These are phyloP conservation scores for Tylopilus sp. DNA, from an alignment of 1,284 basidiomycete genomes.

Conservation along the genomic window DNA sequence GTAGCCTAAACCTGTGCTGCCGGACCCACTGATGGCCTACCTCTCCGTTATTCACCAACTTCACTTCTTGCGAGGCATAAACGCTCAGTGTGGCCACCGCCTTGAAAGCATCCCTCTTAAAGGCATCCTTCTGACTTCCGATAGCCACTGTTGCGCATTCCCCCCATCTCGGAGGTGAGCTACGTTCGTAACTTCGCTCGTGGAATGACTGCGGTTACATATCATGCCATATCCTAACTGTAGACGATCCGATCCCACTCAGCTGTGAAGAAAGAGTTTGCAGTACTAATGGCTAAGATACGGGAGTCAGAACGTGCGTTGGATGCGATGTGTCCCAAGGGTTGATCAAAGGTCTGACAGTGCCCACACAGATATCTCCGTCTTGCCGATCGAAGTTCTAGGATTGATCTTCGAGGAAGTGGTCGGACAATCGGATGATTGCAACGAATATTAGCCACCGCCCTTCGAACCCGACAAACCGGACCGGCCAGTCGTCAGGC, in stretches of 20 bases:
- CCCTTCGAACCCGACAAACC: slow-evolving; percentile 2
- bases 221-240: neutral
- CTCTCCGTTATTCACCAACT: neutral
- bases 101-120: slow-evolving; percentile 18
- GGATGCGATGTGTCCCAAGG: slow-evolving; percentile 20
- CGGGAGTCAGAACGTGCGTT: slow-evolving; percentile 21
- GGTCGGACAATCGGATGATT: slow-evolving; percentile 5
- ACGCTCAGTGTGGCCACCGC: slow-evolving; percentile 7
- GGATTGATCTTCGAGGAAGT: slow-evolving; percentile 26
- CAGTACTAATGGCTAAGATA: slow-evolving; percentile 21
- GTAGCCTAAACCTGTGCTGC: neutral
- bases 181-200: neutral
- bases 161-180: slow-evolving; percentile 14
- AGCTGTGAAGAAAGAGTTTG: slow-evolving; percentile 14
- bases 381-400: slow-evolving; percentile 25
- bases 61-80: slow-evolving; percentile 6
- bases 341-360: neutral
- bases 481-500: slow-evolving; percentile 12
- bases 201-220: neutral
- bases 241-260: slow-evolving; percentile 13
- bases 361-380: slow-evolving; percentile 9
- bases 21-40: neutral
- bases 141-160: neutral
- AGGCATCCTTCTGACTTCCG: neutral
- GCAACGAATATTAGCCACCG: neutral